A percentile compares a stretch with the other conserved stretches of the same genome.
Conservation (phyloP, 768 basidiomycete species). For the Panellus pusillus region DNA sequence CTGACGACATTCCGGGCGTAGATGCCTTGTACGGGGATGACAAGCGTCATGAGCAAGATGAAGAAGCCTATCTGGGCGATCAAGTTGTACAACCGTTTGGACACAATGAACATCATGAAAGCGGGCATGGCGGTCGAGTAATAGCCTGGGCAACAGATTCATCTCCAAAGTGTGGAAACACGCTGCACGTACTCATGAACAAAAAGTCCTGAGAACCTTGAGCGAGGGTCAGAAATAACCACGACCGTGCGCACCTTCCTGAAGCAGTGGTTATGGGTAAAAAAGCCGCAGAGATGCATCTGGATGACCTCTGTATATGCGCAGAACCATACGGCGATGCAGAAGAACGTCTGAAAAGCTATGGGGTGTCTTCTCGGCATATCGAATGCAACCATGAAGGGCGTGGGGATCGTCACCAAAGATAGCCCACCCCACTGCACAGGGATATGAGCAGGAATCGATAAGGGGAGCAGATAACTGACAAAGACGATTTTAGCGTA, state of each 20-base stretch:
- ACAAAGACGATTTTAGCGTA: constrained; percentile 16
- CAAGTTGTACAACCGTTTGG: constrained; percentile 25
- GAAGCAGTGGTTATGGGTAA: constrained; percentile 5
- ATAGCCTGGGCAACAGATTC: constrained; percentile 18
- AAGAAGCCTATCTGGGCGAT: constrained; percentile 22
- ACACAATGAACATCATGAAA: constrained; percentile 26
- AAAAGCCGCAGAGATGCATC: constrained; percentile 18
- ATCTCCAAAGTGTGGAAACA: not conserved
- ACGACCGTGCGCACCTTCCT: constrained; percentile 8
- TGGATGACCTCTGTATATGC: constrained; percentile 19
- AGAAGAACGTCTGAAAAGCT: constrained; percentile 30
- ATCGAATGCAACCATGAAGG: constrained; percentile 31
- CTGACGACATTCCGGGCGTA: constrained; percentile 25
- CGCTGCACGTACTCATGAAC: constrained; percentile 18
- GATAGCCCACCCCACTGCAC: constrained; percentile 18
- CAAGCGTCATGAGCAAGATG: constrained; percentile 19
- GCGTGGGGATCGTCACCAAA: constrained; percentile 20
- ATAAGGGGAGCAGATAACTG: not conserved
- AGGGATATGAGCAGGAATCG: not conserved
- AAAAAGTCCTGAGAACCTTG: constrained; percentile 24
- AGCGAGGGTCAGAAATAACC: not conserved
- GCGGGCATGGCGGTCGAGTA: constrained; percentile 26
- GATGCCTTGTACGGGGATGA: constrained; percentile 26
- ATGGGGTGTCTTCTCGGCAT: constrained; percentile 24
- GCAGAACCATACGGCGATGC: constrained; percentile 25